Base-by-base conservation (phyloP, 1,284 basidiomycete genomes). In the Pascua sp. region DNA sequence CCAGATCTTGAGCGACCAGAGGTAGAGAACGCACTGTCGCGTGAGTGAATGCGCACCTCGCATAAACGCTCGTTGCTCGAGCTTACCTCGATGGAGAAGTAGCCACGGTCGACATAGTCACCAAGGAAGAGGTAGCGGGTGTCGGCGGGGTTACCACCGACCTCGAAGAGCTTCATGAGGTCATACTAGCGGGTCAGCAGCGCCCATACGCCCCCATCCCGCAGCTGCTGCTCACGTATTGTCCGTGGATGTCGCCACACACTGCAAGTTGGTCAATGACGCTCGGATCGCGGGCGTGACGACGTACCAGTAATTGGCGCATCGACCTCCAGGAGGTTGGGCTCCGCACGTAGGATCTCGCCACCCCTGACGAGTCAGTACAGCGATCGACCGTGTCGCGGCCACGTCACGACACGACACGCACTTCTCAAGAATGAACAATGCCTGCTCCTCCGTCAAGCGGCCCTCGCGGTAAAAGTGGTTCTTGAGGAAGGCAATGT, bases 391-490 rank as follows among this genome's bases (percentile, higher is more conserved):
- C 32, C 24, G 24, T 32, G 24, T 32, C 24, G 24, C 24, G 7
- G 24, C 24, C 24, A 32, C 24, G 24, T 32, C 38, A 7, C 13
- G 40, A 17, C 13, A n/a, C 43, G n/a, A 39, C 7, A 66, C 75
- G 52, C 60, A 77, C 76, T 87, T 87, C 60, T 88, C 84, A 55
- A 96, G 79, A 70, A 95, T 95, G 80, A 85, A 93, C 55, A 91
- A 74, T 15, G 91, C 91, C 77, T 94, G 90, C 57, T 93, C 90
- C 76, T 96, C 91, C 32, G 86, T 91, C 67, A 96, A 71, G 49
- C 91, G 81, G 0, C 95, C 95, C 77, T 98, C 95, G 54, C 94
- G 86, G 77, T 98, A 98, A 73, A 98, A 97, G 79, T 98, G 95
- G 70, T 98, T 98, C 82, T 98, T 98, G 63, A 98, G 82, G 78